These are phyloP conservation scores for Arthroderma sp. DNA, from an alignment of 2,329 filamentous ascomycete genomes.

Conservation along the genomic window DNA sequence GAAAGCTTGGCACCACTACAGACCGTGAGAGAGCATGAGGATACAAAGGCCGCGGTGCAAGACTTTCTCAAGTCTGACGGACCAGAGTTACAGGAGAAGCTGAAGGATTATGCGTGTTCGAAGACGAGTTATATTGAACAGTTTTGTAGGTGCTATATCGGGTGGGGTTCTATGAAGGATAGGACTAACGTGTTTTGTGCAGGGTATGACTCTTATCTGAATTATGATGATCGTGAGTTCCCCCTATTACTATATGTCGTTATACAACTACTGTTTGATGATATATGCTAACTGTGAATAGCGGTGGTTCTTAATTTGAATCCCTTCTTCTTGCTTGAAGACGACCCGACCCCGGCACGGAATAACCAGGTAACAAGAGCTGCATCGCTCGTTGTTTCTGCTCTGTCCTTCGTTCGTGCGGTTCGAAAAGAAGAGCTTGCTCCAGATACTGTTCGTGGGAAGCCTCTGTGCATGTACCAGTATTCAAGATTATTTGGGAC, in stretches of 20 bases:
- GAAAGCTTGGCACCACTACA: slow-evolving; percentile 71
- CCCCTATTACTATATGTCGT: background rate
- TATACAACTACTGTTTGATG: background rate
- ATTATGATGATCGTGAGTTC: slow-evolving; percentile 69
- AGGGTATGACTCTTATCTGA: slow-evolving; percentile 99
- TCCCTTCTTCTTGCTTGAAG: slow-evolving; percentile 92
- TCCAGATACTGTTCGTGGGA: slow-evolving; percentile 71
- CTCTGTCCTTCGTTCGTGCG: slow-evolving; percentile 81
- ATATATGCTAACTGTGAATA: slow-evolving; percentile 10
- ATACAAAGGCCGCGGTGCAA: slow-evolving; percentile 64
- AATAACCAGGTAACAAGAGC: slow-evolving; percentile 95
- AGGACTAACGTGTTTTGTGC: background rate
- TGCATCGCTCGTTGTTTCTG: slow-evolving; percentile 79
- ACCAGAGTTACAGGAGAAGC: slow-evolving; percentile 69
- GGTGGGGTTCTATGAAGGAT: background rate
- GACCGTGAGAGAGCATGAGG: slow-evolving; percentile 62
- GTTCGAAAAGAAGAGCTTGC: slow-evolving; percentile 86
- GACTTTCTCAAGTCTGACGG: slow-evolving; percentile 77
- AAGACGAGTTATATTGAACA: slow-evolving; percentile 97
- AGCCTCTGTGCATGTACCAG: slow-evolving; percentile 93
- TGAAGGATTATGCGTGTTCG: slow-evolving; percentile 79
- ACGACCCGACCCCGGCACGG: slow-evolving; percentile 88
- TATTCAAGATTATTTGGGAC: slow-evolving; percentile 93
- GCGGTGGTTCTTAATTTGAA: slow-evolving; percentile 92
- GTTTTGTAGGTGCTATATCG: slow-evolving; percentile 60